Percentiles rank a stretch among this genome's conserved stretches.
Conservation (phyloP, 2,329 filamentous ascomycete species). For the Penicillium capsulatum region DNA sequence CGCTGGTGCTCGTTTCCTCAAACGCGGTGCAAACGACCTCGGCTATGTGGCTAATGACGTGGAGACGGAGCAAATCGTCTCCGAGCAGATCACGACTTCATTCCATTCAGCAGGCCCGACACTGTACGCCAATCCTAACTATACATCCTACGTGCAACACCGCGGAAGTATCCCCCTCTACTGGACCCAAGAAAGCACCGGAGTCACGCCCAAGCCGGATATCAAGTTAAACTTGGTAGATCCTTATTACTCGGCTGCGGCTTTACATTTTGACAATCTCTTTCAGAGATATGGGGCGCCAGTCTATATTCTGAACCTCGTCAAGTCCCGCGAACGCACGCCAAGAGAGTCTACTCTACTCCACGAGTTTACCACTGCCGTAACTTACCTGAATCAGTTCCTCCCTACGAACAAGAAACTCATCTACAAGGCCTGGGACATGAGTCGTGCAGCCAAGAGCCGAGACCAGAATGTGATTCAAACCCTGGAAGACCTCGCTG, state of each 20-base stretch:
- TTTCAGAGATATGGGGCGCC: constrained; percentile 92
- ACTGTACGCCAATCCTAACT: constrained; percentile 82
- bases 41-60: constrained; percentile 98
- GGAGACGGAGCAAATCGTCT: constrained; percentile 97
- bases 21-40: constrained; percentile 88
- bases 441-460: constrained; percentile 91
- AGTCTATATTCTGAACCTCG: constrained; percentile 84
- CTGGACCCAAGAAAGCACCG: constrained; percentile 95
- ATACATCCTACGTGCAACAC: constrained; percentile 95
- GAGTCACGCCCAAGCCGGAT: constrained; percentile 91
- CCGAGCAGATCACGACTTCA: constrained; percentile 87
- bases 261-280: constrained; percentile 89
- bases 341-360: constrained; percentile 89
- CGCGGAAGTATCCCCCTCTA: constrained; percentile 93
- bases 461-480: constrained; percentile 92
- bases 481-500: constrained; percentile 82
- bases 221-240: constrained; percentile 95
- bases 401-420: constrained; percentile 80
- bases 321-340: constrained; percentile 82
- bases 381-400: constrained; percentile 92
- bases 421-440: constrained; percentile 93
- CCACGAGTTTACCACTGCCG: constrained; percentile 78
- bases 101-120: constrained; percentile 87
- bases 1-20: constrained; percentile 88
- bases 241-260: constrained; percentile 90